These are phyloP conservation scores for Solanum gracilifrons DNA, from an alignment of 257 asterid species.

Conservation along the genomic window DNA sequence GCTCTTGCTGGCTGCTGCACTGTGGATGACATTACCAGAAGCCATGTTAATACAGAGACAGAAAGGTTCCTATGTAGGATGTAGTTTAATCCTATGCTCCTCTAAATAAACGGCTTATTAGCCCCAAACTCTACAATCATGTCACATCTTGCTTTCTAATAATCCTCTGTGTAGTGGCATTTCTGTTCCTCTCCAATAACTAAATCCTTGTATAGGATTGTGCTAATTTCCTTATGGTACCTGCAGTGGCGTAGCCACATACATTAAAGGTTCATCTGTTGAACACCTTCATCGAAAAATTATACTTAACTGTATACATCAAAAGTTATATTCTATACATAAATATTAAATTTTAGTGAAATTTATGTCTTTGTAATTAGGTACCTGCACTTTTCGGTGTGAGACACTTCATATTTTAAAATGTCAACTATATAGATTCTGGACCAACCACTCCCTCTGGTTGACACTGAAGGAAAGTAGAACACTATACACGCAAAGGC, in stretches of 20 bases:
- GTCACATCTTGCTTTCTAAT: background rate
- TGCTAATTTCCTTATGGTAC: background rate
- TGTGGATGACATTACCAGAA: constrained; percentile 31
- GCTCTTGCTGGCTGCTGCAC: constrained; percentile 51
- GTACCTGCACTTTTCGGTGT: background rate
- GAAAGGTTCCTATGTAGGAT: constrained; percentile 25
- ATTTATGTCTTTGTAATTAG: background rate
- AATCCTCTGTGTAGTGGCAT: background rate
- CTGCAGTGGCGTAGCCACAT: background rate
- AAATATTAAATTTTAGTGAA: background rate
- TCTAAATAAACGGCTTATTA: background rate
- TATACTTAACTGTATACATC: background rate
- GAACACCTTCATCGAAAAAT: background rate
- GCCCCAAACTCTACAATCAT: background rate
- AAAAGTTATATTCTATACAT: background rate
- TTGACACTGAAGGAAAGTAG: constrained; percentile 1
- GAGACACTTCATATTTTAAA: background rate
- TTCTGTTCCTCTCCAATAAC: background rate
- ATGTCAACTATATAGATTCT: background rate
- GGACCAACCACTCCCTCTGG: background rate
- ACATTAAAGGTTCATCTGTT: background rate
- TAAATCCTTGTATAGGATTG: background rate
- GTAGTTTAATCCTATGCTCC: background rate
- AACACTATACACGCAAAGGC: background rate
- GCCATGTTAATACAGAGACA: constrained; percentile 28